A percentile compares a stretch with the other conserved stretches of the same genome.
Evolutionary conservation across 768 basidiomycete species (phyloP).

Genomic region (Solioccasus polychromus): DNA sequence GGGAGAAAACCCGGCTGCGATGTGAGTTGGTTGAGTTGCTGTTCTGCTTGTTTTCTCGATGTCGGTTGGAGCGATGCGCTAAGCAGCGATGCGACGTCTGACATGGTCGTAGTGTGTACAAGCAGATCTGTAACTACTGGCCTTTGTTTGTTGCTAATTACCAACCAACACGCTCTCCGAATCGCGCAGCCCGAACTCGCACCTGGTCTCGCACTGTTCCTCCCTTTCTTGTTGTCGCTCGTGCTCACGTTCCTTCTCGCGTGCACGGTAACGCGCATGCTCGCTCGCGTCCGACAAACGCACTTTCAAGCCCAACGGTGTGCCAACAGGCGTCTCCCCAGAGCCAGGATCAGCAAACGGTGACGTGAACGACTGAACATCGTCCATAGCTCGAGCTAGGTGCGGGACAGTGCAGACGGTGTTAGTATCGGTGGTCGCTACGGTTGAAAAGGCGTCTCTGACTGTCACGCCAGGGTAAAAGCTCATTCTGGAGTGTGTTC

Average conservation of each 20-base stretch:
- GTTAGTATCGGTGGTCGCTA: conserved; percentile 21
- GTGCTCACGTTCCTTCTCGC: conserved; percentile 21
- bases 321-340: conserved; percentile 2
- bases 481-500: conserved; percentile 6
- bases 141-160: conserved; percentile 13
- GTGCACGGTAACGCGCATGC: conserved; percentile 17
- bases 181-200: conserved; percentile 16
- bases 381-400: conserved; percentile 2
- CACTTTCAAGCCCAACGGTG: conserved; percentile 13
- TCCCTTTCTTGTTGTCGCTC: neutral
- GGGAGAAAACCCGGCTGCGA: conserved; percentile 74
- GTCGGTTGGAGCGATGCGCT: conserved; percentile 67
- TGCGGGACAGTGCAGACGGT: conserved; percentile 4
- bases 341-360: conserved; percentile 1
- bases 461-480: conserved; percentile 5
- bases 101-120: conserved; percentile 46
- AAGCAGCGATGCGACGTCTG: conserved; percentile 67
- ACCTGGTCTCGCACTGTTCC: neutral
- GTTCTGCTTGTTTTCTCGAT: conserved; percentile 79
- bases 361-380: neutral
- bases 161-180: conserved; percentile 16
- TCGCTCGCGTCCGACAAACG: conserved; percentile 27
- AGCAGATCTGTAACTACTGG: neutral
- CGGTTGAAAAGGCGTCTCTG: conserved; percentile 23
- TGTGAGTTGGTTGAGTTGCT: conserved; percentile 64